Conservation (phyloP, 257 asterid genomes). For the Parsonsia alboflavescens region DNA sequence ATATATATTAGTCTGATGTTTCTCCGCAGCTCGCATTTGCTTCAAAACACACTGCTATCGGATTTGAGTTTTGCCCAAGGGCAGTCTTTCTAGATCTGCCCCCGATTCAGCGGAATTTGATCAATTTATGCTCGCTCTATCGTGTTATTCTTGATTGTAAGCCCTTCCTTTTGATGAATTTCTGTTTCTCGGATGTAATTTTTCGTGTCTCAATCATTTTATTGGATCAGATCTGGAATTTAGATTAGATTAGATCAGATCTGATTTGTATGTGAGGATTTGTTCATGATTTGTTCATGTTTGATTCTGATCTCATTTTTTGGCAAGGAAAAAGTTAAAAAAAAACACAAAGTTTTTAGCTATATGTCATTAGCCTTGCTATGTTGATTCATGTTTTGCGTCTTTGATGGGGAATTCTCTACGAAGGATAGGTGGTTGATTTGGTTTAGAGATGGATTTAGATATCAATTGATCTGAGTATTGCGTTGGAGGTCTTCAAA, state of each 20-base stretch:
- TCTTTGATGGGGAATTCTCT: neutral
- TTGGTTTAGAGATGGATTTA: neutral
- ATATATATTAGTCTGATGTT: neutral
- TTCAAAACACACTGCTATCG: neutral
- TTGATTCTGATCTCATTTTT: slow-evolving; percentile 3
- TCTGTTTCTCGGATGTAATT: neutral
- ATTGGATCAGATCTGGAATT: slow-evolving; percentile 5
- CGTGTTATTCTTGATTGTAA: slow-evolving; percentile 16
- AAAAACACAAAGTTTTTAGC: neutral
- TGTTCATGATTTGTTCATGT: neutral
- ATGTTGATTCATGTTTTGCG: neutral
- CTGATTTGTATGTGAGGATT: neutral
- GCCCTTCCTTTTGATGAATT: neutral
- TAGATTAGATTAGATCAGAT: slow-evolving; percentile 10
- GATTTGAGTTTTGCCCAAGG: slow-evolving; percentile 18
- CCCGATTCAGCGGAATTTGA: slow-evolving; percentile 5
- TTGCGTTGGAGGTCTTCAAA: neutral
- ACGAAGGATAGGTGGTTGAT: neutral
- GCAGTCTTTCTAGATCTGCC: slow-evolving; percentile 34
- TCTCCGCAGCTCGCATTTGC: neutral
- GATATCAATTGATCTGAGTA: neutral
- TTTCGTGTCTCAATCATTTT: neutral
- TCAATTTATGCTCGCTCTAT: neutral
- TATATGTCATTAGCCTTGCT: neutral
- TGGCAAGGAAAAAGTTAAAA: neutral